These are phyloP conservation scores for Cladosporium sp. DNA, from an alignment of 2,329 filamentous ascomycete species.

Conservation along the genomic window DNA sequence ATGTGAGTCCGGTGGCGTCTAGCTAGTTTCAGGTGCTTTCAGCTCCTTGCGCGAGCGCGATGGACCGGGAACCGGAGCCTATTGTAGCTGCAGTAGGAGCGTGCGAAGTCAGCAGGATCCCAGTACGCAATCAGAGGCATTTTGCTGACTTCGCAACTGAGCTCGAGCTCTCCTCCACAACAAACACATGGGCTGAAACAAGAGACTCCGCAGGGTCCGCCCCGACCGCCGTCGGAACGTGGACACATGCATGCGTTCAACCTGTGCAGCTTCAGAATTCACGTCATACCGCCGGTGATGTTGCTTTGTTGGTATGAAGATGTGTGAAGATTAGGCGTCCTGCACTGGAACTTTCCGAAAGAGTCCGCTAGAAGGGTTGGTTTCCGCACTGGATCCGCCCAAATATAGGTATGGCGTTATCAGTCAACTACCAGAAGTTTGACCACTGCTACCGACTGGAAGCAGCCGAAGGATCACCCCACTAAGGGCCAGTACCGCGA, in stretches of 20 bases:
- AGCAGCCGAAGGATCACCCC: not conserved
- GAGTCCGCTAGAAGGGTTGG: not conserved
- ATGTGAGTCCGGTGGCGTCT: not conserved
- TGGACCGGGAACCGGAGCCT: not conserved
- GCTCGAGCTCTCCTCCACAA: not conserved
- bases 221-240: slow-evolving; percentile 12
- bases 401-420: slow-evolving; percentile 3
- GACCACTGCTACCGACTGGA: not conserved
- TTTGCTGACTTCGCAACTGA: slow-evolving; percentile 17
- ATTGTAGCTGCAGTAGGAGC: slow-evolving; percentile 12
- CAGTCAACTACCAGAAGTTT: not conserved
- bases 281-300: not conserved
- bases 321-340: not conserved
- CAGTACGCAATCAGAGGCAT: not conserved
- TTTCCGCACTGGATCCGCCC: not conserved
- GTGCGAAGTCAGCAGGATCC: slow-evolving; percentile 16
- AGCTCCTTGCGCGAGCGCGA: not conserved
- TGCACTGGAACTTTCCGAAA: not conserved
- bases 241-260: not conserved
- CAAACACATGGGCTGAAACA: not conserved
- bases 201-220: slow-evolving; percentile 10
- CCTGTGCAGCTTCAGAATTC: not conserved
- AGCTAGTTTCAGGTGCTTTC: slow-evolving; percentile 1
- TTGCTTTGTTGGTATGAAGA: not conserved
- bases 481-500: not conserved